Evolutionary conservation across 2,329 filamentous ascomycete species (phyloP).

Genomic region (Fusarium pininemorale): DNA sequence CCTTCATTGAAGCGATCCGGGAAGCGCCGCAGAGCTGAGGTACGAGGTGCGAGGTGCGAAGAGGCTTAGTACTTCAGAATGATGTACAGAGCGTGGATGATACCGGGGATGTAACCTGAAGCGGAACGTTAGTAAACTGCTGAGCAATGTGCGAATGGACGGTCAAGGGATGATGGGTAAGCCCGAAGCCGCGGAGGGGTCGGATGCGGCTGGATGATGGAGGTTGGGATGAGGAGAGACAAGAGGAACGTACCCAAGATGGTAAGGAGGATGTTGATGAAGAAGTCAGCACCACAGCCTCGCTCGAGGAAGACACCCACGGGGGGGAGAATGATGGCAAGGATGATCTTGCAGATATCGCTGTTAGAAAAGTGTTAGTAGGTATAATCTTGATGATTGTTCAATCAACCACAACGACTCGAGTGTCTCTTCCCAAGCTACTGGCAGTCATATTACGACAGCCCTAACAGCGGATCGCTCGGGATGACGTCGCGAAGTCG

Average conservation of each 20-base stretch:
- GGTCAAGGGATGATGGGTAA: background rate
- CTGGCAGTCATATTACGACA: background rate
- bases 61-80: slow-evolving; percentile 82
- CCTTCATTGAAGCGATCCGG: slow-evolving; percentile 13
- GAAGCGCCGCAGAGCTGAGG: slow-evolving; percentile 20
- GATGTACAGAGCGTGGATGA: slow-evolving; percentile 94
- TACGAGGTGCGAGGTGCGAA: slow-evolving; percentile 14
- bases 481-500: slow-evolving; percentile 26
- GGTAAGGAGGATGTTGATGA: slow-evolving; percentile 93
- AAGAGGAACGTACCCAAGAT: slow-evolving; percentile 63
- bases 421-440: background rate
- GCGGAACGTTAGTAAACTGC: slow-evolving; percentile 22
- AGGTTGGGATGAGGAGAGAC: background rate
- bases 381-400: background rate
- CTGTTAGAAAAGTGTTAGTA: slow-evolving; percentile 38
- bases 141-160: background rate
- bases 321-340: slow-evolving; percentile 89
- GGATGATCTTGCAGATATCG: slow-evolving; percentile 75
- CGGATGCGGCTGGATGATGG: slow-evolving; percentile 39
- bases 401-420: background rate
- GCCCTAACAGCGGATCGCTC: slow-evolving; percentile 26
- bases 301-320: slow-evolving; percentile 94
- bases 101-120: slow-evolving; percentile 74
- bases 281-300: slow-evolving; percentile 84
- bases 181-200: slow-evolving; percentile 51